phyloP scores from a whole-genome alignment of 1,139 yeast genomes.

The Candida sojae region DNA sequence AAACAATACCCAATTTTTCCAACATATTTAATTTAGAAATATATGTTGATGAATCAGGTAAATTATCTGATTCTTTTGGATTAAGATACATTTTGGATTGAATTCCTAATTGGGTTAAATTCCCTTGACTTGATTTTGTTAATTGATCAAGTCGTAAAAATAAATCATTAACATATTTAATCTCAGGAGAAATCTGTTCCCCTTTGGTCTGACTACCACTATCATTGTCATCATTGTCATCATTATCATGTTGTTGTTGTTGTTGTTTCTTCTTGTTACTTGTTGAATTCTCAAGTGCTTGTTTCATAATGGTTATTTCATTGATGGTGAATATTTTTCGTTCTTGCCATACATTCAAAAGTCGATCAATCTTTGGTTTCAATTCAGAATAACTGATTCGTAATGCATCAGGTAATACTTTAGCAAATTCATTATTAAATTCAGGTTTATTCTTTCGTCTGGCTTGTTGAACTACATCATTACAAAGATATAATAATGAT shows the following conservation, averaged over 20 bases:
- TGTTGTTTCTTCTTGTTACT: constrained; percentile 7
- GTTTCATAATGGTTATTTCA: constrained; percentile 46
- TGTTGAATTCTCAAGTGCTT: constrained; percentile 17
- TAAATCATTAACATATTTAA: constrained; percentile 35
- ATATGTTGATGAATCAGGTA: constrained; percentile 55
- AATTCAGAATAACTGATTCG: constrained; percentile 34
- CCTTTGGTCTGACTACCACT: too few species aligned
- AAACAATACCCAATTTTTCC: constrained; percentile 42
- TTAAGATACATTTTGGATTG: constrained; percentile 46
- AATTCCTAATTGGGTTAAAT: constrained; percentile 44
- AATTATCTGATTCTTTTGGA: constrained; percentile 43
- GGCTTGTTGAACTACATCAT: constrained; percentile 84
- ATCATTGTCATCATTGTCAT: too few species aligned
- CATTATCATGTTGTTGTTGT: neutral
- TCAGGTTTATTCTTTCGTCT: constrained; percentile 63
- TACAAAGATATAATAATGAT: constrained; percentile 69
- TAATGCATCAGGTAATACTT: constrained; percentile 43
- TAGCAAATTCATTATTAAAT: constrained; percentile 59
- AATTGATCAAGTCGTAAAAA: constrained; percentile 31
- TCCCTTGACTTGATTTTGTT: constrained; percentile 34
- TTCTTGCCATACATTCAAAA: constrained; percentile 75
- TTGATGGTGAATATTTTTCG: constrained; percentile 53
- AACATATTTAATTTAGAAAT: constrained; percentile 45
- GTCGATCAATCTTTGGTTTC: constrained; percentile 60
- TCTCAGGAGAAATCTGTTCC: constrained; percentile 35